phyloP scores from a whole-genome alignment of 345 rosid genomes.

The Acer saccharum region DNA sequence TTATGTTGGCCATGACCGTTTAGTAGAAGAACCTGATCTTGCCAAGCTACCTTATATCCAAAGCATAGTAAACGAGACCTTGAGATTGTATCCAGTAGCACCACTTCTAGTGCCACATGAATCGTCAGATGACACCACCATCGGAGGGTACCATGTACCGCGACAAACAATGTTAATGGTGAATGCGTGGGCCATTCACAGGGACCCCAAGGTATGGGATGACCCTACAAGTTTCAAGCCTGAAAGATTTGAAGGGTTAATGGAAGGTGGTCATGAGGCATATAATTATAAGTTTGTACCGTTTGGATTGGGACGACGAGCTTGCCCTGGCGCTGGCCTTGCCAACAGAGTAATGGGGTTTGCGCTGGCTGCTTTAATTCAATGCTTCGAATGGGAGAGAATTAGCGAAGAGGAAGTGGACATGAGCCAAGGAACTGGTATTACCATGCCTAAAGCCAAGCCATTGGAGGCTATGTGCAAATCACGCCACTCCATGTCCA shows the following conservation, averaged over 20 bases:
- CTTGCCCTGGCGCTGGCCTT: conserved; percentile 53
- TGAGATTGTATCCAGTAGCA: conserved; percentile 37
- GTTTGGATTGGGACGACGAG: conserved; percentile 61
- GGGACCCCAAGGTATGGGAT: conserved; percentile 52
- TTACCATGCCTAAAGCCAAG: conserved; percentile 42
- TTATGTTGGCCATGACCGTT: conserved; percentile 28
- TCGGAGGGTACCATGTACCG: conserved; percentile 43
- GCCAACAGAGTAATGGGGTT: conserved; percentile 40
- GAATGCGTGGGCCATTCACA: conserved; percentile 53
- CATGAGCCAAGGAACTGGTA: conserved; percentile 47
- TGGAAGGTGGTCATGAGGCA: conserved; percentile 15
- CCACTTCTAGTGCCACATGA: conserved; percentile 49
- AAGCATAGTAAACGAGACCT: conserved; percentile 41
- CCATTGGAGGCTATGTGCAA: conserved; percentile 47
- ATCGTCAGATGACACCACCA: conserved; percentile 32
- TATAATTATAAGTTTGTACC: conserved; percentile 33
- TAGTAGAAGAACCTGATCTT: conserved; percentile 40
- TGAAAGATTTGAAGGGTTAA: conserved; percentile 22
- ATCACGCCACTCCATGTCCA: conserved; percentile 11
- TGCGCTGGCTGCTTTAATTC: conserved; percentile 44
- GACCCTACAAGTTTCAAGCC: conserved; percentile 42
- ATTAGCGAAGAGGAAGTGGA: conserved; percentile 41
- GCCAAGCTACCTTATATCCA: conserved; percentile 39
- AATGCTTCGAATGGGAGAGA: conserved; percentile 63
- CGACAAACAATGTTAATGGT: conserved; percentile 40